Base-by-base conservation (phyloP, 345 rosid genomes). In the Salix koriyanagi region DNA sequence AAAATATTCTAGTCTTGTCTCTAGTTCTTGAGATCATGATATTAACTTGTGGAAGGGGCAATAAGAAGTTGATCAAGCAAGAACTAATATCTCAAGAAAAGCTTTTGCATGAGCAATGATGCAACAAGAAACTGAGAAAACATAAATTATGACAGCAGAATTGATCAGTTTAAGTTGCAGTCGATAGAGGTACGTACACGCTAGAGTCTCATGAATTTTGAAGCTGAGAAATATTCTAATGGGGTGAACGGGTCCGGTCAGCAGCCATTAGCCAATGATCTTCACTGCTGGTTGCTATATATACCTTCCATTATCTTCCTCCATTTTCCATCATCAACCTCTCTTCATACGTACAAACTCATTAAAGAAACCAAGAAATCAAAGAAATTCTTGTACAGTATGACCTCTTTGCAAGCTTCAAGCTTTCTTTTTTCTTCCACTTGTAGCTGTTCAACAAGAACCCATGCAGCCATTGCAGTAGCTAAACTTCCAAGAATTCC, bases 401-500 rank as follows among this genome's bases (percentile, higher is more conserved):
- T 89, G 94, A 83, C 90, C 71, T 84, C 86, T 26, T 75, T 85
- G 18, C 89, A 82, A 37, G 70, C 80, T 79, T 87, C 90, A 79
- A 46, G 75, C 67, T 82, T 68, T 0, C 65, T 83, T 26, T 41
- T 84, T 13, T 79, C 79, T 7, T 88, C 83, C 8, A 77, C 90
- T 18, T 69, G 11, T 65, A 12, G 46, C 48, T 56, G 74, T 32
- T 28, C 41, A 21, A 80, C 70, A 79, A 72, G 50, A 46, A 46
- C 18, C 60, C 79, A 69, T 72, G 80, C 89, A 0, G 85, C 89
- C 18, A 41, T 91, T 6, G 79, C 90, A 14, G 70, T 87, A 58
- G 91, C 90, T 3, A 86, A 83, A 23, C 75, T 86, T 46, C 86
- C 88, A 0, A 83, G 39, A 67, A 76, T 84, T 76, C 48, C 75